Conservation (phyloP, 1,139 yeast species). For the Blastobotrys niveus region DNA sequence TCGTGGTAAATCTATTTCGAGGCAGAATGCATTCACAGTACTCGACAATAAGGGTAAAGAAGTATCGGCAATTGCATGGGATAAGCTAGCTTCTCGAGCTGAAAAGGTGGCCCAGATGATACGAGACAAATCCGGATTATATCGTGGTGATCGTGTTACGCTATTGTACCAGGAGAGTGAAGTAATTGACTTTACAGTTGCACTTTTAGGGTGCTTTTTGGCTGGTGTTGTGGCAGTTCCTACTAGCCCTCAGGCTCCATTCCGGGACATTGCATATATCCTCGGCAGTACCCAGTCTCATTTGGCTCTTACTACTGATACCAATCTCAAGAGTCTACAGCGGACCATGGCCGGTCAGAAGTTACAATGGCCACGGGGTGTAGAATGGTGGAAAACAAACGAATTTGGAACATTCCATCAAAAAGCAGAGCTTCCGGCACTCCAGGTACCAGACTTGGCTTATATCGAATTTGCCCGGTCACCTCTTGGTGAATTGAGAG, state of each 20-base stretch:
- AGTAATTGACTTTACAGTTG: constrained; percentile 76
- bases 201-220: constrained; percentile 83
- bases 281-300: constrained; percentile 72
- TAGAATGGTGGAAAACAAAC: constrained; percentile 77
- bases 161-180: constrained; percentile 80
- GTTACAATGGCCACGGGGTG: constrained; percentile 51
- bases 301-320: constrained; percentile 73
- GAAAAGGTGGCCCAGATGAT: constrained; percentile 88
- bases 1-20: constrained; percentile 60
- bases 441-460: constrained; percentile 73
- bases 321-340: constrained; percentile 66
- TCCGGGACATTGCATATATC: constrained; percentile 66
- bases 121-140: constrained; percentile 63
- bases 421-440: constrained; percentile 55
- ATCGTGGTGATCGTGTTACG: constrained; percentile 77
- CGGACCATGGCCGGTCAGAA: constrained; percentile 45
- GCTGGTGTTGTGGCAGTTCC: constrained; percentile 97
- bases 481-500: constrained; percentile 86
- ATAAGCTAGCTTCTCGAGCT: constrained; percentile 72
- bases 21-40: constrained; percentile 65
- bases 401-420: constrained; percentile 73
- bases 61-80: constrained; percentile 75
- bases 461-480: constrained; percentile 90
- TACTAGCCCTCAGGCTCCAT: constrained; percentile 60
- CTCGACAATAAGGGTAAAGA: constrained; percentile 82